These are phyloP conservation scores for Tremella mesenterica DNA, from an alignment of 768 basidiomycete genomes.

Conservation along the genomic window DNA sequence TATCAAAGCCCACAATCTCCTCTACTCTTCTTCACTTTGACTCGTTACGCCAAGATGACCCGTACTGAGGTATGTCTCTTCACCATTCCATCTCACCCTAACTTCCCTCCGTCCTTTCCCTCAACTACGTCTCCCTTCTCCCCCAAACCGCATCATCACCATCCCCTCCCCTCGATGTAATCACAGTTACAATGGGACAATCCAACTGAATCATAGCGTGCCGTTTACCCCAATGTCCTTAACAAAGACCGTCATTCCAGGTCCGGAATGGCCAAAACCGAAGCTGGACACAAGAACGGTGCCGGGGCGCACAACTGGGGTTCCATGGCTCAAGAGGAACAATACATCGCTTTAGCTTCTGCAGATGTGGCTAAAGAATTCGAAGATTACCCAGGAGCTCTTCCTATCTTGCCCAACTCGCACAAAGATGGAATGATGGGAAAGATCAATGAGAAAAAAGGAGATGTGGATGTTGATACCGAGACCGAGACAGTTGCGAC, in stretches of 20 bases:
- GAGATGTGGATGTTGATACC: background rate
- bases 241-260: conserved; percentile 37
- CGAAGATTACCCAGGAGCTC: background rate
- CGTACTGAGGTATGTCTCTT: background rate
- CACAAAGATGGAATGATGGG: conserved; percentile 1
- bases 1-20: too few species aligned
- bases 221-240: conserved; percentile 36
- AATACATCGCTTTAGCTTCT: conserved; percentile 55
- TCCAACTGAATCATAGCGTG: conserved; percentile 22
- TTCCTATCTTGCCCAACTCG: background rate
- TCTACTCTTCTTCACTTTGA: too few species aligned
- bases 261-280: conserved; percentile 54
- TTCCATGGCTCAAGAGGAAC: conserved; percentile 59
- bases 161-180: background rate
- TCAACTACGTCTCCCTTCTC: background rate
- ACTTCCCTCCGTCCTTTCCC: background rate
- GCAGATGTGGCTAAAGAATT: conserved; percentile 38
- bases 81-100: background rate
- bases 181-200: background rate
- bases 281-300: conserved; percentile 57
- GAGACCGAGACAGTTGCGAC: conserved; percentile 7
- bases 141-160: background rate
- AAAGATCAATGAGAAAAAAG: background rate
- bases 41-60: background rate
- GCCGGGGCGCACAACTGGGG: conserved; percentile 84